Evolutionary conservation across 1,139 yeast genomes (phyloP).

Genomic region (Pichia sp.): DNA sequence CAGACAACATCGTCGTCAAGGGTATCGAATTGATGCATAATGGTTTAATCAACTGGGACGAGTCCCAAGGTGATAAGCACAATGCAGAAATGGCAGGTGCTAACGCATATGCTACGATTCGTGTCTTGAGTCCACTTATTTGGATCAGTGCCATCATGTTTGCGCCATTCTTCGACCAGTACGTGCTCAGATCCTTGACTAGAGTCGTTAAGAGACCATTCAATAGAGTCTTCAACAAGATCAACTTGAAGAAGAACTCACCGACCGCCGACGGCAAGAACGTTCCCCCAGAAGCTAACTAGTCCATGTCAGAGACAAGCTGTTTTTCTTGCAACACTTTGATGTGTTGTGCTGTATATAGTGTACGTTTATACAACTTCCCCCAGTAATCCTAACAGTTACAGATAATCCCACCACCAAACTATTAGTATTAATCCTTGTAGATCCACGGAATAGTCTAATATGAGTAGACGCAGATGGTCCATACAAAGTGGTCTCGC

Average conservation of each 20-base stretch:
- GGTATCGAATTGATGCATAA: constrained; percentile 61
- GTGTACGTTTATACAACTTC: no score
- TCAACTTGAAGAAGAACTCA: not conserved
- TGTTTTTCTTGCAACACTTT: no score
- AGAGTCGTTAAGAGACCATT: constrained; percentile 33
- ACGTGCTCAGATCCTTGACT: constrained; percentile 54
- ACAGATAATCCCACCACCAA: no score
- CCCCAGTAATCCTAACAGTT: no score
- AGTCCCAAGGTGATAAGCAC: constrained; percentile 45
- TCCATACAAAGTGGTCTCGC: no score
- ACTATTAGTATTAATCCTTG: no score
- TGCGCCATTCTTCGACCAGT: constrained; percentile 67
- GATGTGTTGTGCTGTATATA: no score
- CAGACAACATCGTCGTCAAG: constrained; percentile 62
- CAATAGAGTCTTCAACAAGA: constrained; percentile 6
- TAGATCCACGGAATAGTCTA: no score
- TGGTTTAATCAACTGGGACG: constrained; percentile 33
- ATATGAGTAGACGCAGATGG: no score
- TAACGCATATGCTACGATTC: constrained; percentile 78
- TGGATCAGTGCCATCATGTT: constrained; percentile 48
- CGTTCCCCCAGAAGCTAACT: constrained; percentile 11
- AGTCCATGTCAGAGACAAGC: no score
- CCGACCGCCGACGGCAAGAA: not conserved
- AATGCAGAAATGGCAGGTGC: constrained; percentile 76
- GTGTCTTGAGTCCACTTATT: constrained; percentile 35